Evolutionary conservation across 257 asterid genomes (phyloP).

Genomic region (Solanum pinnatisectum): DNA sequence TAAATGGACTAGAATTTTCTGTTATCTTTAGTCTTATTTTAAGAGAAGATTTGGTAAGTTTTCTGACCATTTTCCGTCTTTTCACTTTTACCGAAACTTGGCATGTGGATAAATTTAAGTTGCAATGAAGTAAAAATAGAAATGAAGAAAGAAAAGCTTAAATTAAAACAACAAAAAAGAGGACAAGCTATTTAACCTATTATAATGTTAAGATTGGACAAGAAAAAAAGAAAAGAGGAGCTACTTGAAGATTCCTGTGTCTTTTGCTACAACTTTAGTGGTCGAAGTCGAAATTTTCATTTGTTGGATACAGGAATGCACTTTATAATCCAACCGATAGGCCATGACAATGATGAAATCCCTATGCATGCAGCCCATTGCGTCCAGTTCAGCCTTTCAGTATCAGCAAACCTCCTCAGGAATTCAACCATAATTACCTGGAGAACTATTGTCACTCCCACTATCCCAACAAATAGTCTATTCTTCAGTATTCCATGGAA

Average conservation of each 20-base stretch:
- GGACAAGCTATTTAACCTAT: not conserved
- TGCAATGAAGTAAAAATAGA: not conserved
- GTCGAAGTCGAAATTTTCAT: not conserved
- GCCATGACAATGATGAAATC: conserved; percentile 45
- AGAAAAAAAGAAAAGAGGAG: not conserved
- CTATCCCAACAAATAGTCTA: conserved; percentile 47
- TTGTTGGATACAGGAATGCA: conserved; percentile 29
- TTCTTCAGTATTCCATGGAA: conserved; percentile 42
- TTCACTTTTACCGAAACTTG: not conserved
- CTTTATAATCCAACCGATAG: conserved; percentile 38
- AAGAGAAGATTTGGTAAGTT: not conserved
- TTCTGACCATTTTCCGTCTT: not conserved
- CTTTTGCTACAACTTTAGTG: not conserved
- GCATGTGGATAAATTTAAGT: not conserved
- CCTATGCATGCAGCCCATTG: conserved; percentile 54
- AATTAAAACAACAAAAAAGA: not conserved
- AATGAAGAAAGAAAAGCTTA: not conserved
- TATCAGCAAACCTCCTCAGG: conserved; percentile 44
- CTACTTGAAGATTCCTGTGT: not conserved
- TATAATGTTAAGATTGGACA: not conserved
- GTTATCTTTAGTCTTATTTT: not conserved
- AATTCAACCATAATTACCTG: conserved; percentile 68
- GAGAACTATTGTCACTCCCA: conserved; percentile 33
- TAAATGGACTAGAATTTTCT: not conserved
- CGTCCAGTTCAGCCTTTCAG: conserved; percentile 48